These are phyloP conservation scores for Curvularia eragrostidis DNA, from an alignment of 2,329 filamentous ascomycete species.

Conservation along the genomic window DNA sequence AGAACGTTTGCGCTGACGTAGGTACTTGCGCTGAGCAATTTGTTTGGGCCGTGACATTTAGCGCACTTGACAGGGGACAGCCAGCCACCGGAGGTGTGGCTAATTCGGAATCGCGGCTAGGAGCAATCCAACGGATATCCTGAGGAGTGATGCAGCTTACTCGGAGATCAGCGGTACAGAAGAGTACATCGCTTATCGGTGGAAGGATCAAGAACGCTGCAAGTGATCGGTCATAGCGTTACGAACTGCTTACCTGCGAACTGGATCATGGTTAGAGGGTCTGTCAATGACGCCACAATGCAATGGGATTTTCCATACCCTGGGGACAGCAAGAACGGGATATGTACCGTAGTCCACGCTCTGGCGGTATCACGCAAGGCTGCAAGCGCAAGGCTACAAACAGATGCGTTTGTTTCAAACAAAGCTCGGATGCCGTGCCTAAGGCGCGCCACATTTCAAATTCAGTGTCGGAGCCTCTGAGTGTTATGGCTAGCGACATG, in stretches of 20 bases:
- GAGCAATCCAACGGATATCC: too few relatives aligned
- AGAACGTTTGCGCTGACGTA: not conserved
- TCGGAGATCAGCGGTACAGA: not conserved
- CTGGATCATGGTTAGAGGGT: not conserved
- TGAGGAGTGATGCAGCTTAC: not conserved
- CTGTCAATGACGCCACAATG: not conserved
- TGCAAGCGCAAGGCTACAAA: not conserved
- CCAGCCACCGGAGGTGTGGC: not conserved
- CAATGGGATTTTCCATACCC: not conserved
- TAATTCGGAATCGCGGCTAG: not conserved
- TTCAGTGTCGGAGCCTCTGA: not conserved
- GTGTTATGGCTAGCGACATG: not conserved
- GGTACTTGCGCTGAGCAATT: not conserved
- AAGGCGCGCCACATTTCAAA: not conserved
- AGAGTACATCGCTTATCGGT: too few relatives aligned
- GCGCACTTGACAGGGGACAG: not conserved
- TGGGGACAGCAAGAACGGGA: not conserved
- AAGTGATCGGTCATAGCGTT: not conserved
- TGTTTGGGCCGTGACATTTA: not conserved
- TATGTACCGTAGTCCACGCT: not conserved
- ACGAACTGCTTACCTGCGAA: not conserved
- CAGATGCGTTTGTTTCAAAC: constrained; percentile 2
- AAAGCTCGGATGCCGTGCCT: not conserved
- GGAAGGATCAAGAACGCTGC: not conserved
- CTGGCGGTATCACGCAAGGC: not conserved